Percentiles rank a stretch among this genome's conserved stretches.
phyloP scores from a whole-genome alignment of 163 green algal species.

The Coccomyxa subellipsoidea region DNA sequence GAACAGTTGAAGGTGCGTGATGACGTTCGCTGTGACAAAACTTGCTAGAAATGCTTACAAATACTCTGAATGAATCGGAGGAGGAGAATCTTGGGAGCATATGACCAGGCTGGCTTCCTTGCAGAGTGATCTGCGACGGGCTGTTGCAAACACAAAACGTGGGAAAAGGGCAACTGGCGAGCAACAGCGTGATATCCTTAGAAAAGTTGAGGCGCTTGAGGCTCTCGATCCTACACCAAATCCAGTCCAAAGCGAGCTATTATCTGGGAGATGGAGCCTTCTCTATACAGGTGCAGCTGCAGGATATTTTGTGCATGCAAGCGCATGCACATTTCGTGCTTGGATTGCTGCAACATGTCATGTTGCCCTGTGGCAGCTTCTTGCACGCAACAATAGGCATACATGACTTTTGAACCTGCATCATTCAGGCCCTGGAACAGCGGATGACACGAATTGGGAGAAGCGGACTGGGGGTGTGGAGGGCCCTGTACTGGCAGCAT shows the following conservation, averaged over 20 bases:
- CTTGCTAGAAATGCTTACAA: too few species aligned
- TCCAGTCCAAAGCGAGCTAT: constrained; percentile 1
- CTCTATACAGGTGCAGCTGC: constrained; percentile 13
- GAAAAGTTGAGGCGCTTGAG: constrained; percentile 11
- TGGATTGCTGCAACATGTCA: too few species aligned
- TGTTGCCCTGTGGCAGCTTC: too few species aligned
- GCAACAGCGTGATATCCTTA: constrained; percentile 15
- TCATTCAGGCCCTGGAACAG: constrained; percentile 13
- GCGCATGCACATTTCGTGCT: too few species aligned
- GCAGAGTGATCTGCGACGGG: background rate
- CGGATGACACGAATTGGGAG: constrained; percentile 14
- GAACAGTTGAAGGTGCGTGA: background rate
- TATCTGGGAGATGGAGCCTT: constrained; percentile 16
- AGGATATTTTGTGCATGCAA: background rate
- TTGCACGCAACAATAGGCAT: too few species aligned
- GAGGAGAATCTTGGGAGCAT: too few species aligned
- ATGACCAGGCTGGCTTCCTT: background rate
- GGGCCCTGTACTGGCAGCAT: constrained; percentile 8
- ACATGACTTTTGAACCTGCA: background rate
- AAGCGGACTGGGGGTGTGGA: constrained; percentile 18
- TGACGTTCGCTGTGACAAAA: too few species aligned
- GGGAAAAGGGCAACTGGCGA: background rate
- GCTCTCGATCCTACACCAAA: background rate
- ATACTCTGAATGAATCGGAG: too few species aligned
- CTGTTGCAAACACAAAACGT: constrained; percentile 8